Base-by-base conservation (phyloP, 2,329 filamentous ascomycete species). In the Talaromyces rugulosus region DNA sequence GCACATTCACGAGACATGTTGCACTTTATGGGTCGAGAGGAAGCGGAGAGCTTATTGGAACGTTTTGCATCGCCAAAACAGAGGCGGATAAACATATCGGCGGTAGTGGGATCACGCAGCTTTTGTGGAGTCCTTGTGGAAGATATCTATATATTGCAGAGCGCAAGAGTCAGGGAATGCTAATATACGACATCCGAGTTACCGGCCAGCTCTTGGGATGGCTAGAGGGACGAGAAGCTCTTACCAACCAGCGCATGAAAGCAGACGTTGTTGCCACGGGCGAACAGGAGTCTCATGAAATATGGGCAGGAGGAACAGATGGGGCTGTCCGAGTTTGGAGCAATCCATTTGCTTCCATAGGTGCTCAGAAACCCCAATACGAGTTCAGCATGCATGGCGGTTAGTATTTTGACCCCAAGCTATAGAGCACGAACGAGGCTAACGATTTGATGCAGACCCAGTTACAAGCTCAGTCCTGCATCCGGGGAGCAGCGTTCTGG, bases 231-330 rank as follows among this genome's bases (percentile, higher is more conserved):
- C 75, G 80, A 52, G 74, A 74, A 9, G 77, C 79, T 1, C 56
- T 72, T 7, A 85, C 83, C 1, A 83, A 82, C 56, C 84, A 87
- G 72, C 78, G 80, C n/a, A 70, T 88, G 62, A 80, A 81, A 2
- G 77, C 86, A 31, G 83, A 87, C 70, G 67, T 87, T 5, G 75
- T 77, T 11, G 57, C 71, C 33, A 66, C 69, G 64, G 54, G 72
- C 58, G 53, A 72, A 23, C 68, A 69, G 30, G 74, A 71, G 11
- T 74, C 76, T 8, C 78, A 82, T 66, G 83, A 87, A 67, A 72
- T 88, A 23, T 87, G 85, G 85, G 80, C 77, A 53, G 86, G 86
- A 9, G 85, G 85, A 0, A 78, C 72, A 0, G 85, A 88, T 74
- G 86, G 86, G 0, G 67, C 66, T 18, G 75, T 85, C 60, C 75